Evolutionary conservation across 1,284 basidiomycete genomes (phyloP), one percentile per base, ranked within the genome.

Genomic region (Cutaneotrichosporon cyanovorans): DNA sequence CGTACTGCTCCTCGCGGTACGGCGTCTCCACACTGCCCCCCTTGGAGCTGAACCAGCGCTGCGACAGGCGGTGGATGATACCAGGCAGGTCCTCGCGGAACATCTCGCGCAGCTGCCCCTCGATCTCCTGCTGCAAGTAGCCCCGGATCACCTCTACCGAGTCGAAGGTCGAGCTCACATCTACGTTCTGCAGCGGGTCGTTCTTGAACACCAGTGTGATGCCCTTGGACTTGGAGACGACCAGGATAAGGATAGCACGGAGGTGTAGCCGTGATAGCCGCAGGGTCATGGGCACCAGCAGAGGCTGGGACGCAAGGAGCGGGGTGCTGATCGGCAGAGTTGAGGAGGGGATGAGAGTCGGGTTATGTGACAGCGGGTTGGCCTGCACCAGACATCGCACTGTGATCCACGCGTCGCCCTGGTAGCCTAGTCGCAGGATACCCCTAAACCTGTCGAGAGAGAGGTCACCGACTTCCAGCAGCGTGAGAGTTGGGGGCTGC

Each of bases 201-300:
- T 96, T 98, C 75, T 98, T 98, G 82, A 99, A 99, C 20, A 98
- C 95, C 38, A 98, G 81, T 0, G 95, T 98, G 68, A 98, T 96
- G 40, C 95, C 95, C 65, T 97, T 97, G 66, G 86, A 85, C 57
- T 88, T 88, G 21, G 91, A 96, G 45, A 98, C 88, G 61, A 98
- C 92, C 39, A 98, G 82, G 53, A 98, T 93, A 59, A 99, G 87
- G 63, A 97, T 97, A 28, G 93, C 95, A 59, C 84, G 85, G 30
- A 99, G 83, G 55, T 84, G 84, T 69, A 99, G 87, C 61, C 87
- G 81, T 5, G 90, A 96, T 7, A 99, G 82, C n/a, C 90, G 85
- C 40, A 99, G 83, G 20, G 90, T 84, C 93, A 98, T 98, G 37
- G 95, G 95, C 2, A 99, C 95, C 40, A 93, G 84, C 32, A 96